Percentiles rank a stretch among this genome's conserved stretches.
These are phyloP conservation scores for Fraxinus floribunda DNA, from an alignment of 305 asterid genomes.

Conservation along the genomic window DNA sequence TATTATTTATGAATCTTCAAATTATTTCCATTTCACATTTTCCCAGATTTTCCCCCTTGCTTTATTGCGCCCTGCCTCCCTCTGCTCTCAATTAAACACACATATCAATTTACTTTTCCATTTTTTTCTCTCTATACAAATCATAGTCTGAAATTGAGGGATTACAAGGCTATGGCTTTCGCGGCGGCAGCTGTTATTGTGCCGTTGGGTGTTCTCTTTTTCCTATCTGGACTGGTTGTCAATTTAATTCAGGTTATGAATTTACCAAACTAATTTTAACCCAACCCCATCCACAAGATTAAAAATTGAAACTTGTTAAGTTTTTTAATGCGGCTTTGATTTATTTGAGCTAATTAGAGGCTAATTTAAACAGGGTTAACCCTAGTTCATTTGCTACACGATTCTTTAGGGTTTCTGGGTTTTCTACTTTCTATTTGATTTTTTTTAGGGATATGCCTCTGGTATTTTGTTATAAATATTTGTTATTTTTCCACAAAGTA, in stretches of 20 bases:
- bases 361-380: not conserved
- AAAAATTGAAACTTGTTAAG: not conserved
- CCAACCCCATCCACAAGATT: not conserved
- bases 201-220: slow-evolving; percentile 50
- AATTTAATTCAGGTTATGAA: slow-evolving; percentile 37
- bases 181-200: slow-evolving; percentile 49
- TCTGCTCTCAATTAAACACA: not conserved
- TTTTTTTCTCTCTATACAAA: not conserved
- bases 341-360: not conserved
- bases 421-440: slow-evolving; percentile 9
- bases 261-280: not conserved
- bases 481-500: not conserved
- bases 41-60: slow-evolving; percentile 11
- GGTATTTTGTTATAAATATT: not conserved
- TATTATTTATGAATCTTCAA: slow-evolving; percentile 8
- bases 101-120: slow-evolving; percentile 11
- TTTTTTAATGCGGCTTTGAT: slow-evolving; percentile 28
- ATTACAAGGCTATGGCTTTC: slow-evolving; percentile 41
- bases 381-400: not conserved
- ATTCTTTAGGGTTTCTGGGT: slow-evolving; percentile 6
- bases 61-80: not conserved
- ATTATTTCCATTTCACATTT: slow-evolving; percentile 23
- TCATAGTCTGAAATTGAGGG: not conserved
- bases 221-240: slow-evolving; percentile 50
- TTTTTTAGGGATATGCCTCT: not conserved